Evolutionary conservation across 2,329 filamentous ascomycete genomes (phyloP).

Genomic region (Monosporascus sp.): DNA sequence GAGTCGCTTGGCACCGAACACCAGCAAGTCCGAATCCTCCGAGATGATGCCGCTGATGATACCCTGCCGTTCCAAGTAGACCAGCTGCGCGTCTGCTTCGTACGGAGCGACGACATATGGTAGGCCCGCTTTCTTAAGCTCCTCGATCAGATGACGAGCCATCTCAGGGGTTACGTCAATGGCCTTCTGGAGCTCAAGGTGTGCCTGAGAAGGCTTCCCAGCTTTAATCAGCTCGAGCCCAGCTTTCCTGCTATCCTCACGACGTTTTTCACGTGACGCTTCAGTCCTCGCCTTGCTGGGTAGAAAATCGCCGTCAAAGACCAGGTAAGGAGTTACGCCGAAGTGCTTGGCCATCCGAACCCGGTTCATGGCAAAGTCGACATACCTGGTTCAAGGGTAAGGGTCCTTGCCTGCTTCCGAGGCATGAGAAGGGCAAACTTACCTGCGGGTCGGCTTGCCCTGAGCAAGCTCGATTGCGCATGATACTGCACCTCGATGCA

Average conservation of each 20-base stretch:
- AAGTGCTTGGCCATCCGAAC: slow-evolving; percentile 94
- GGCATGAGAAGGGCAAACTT: slow-evolving; percentile 27
- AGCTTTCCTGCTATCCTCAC: slow-evolving; percentile 69
- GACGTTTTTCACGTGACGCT: slow-evolving; percentile 64
- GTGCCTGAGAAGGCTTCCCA: slow-evolving; percentile 74
- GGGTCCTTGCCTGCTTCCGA: neutral
- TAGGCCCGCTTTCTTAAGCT: slow-evolving; percentile 74
- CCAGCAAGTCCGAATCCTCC: slow-evolving; percentile 92
- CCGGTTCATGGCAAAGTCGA: slow-evolving; percentile 84
- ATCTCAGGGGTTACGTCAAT: slow-evolving; percentile 95
- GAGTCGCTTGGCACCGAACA: slow-evolving; percentile 87
- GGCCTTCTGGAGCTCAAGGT: slow-evolving; percentile 86
- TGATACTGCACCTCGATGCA: slow-evolving; percentile 85
- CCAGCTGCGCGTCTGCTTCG: slow-evolving; percentile 94
- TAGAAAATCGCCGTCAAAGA: slow-evolving; percentile 93
- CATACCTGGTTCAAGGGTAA: slow-evolving; percentile 55
- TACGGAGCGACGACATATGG: slow-evolving; percentile 93
- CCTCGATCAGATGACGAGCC: slow-evolving; percentile 86
- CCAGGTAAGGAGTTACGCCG: slow-evolving; percentile 86
- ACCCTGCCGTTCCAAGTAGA: slow-evolving; percentile 84
- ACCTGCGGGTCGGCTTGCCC: slow-evolving; percentile 84
- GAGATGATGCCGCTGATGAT: slow-evolving; percentile 84
- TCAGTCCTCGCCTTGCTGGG: slow-evolving; percentile 92
- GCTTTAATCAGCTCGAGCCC: slow-evolving; percentile 77
- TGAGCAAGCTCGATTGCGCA: slow-evolving; percentile 89